These are phyloP conservation scores for Nemania serpens DNA, from an alignment of 2,329 filamentous ascomycete genomes.

Conservation along the genomic window DNA sequence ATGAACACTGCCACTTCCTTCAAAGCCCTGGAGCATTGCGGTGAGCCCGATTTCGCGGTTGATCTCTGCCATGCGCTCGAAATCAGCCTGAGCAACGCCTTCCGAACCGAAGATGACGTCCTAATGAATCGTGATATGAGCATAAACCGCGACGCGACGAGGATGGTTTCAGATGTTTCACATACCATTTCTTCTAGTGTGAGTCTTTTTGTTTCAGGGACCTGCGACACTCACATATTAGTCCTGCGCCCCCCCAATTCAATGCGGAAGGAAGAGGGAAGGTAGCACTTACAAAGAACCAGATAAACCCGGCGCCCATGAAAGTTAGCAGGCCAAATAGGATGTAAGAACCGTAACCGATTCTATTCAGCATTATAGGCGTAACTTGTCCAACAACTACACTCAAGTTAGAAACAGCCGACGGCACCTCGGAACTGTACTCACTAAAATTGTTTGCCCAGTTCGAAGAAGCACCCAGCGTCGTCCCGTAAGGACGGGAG, in stretches of 20 bases:
- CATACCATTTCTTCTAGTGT: conserved; percentile 67
- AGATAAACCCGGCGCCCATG: conserved; percentile 64
- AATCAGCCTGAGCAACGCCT: conserved; percentile 68
- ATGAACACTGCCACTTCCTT: conserved; percentile 30
- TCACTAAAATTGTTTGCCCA: conserved; percentile 61
- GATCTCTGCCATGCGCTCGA: conserved; percentile 74
- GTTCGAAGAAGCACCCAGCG: conserved; percentile 68
- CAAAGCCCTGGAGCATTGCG: conserved; percentile 43
- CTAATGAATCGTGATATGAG: conserved; percentile 38
- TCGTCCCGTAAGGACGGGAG: conserved; percentile 71
- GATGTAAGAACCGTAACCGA: conserved; percentile 73
- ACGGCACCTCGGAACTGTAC: conserved; percentile 1
- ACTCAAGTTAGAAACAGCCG: conserved; percentile 38
- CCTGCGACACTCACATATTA: conserved; percentile 5
- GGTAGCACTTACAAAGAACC: conserved; percentile 56
- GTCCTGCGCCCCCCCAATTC: not conserved
- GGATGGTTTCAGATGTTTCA: not conserved
- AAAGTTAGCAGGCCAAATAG: conserved; percentile 70
- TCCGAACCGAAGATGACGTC: conserved; percentile 70
- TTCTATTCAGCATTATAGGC: conserved; percentile 66
- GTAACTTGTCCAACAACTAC: conserved; percentile 70
- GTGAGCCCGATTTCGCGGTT: conserved; percentile 69
- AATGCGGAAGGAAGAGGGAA: not conserved
- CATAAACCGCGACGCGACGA: too few species aligned
- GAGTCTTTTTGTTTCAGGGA: conserved; percentile 65